phyloP scores from a whole-genome alignment of 148 eudicot genomes.

The Polygonum aviculare region DNA sequence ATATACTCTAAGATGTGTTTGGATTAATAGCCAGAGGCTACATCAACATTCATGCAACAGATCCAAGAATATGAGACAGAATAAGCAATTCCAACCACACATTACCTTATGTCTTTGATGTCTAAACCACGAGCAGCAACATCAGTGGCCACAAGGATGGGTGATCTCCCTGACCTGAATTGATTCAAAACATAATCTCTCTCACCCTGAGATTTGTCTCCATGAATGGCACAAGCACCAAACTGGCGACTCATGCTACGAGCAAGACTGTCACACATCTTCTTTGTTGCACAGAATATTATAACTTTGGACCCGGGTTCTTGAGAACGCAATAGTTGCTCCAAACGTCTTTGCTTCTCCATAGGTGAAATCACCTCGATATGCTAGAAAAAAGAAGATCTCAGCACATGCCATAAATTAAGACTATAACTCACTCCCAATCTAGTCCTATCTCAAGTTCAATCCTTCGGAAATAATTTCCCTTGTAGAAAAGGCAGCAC shows the following conservation, averaged over 20 bases:
- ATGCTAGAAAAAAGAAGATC: constrained; percentile 29
- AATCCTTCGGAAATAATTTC: neutral
- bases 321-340: constrained; percentile 80
- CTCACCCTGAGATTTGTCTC: constrained; percentile 82
- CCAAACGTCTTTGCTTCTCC: constrained; percentile 76
- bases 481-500: neutral
- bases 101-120: constrained; percentile 78
- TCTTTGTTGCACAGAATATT: constrained; percentile 91
- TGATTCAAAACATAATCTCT: constrained; percentile 73
- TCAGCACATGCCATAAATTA: neutral
- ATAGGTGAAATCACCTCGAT: constrained; percentile 57
- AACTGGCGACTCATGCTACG: constrained; percentile 59
- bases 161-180: constrained; percentile 72
- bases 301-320: constrained; percentile 85
- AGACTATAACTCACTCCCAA: neutral
- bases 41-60: neutral
- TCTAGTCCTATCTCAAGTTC: neutral
- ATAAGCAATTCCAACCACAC: neutral
- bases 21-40: neutral
- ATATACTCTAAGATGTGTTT: neutral
- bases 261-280: constrained; percentile 85
- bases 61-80: neutral
- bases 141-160: constrained; percentile 90
- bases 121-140: constrained; percentile 97
- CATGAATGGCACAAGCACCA: constrained; percentile 94